A percentile compares a stretch with the other conserved stretches of the same genome.
phyloP scores from a whole-genome alignment of 495 filamentous ascomycete genomes.

The Sporormia fimetaria region DNA sequence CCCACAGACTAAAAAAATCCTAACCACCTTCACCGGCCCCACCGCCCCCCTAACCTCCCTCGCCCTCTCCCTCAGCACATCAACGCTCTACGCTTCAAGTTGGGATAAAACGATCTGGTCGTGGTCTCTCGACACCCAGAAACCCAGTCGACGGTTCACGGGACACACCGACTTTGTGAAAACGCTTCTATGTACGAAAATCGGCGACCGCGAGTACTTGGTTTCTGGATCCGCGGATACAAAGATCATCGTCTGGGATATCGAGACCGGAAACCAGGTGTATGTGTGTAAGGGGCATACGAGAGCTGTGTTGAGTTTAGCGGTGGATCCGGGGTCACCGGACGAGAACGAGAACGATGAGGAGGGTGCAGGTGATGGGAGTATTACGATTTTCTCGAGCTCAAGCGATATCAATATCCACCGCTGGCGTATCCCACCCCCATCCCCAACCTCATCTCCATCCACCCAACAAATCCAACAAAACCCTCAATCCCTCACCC shows the following conservation, averaged over 20 bases:
- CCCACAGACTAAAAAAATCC: constrained; percentile 24
- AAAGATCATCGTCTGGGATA: constrained; percentile 74
- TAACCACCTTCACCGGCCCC: constrained; percentile 56
- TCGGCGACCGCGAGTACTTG: constrained; percentile 49
- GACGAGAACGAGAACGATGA: constrained; percentile 33
- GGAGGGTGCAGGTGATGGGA: constrained; percentile 64
- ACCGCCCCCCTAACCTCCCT: constrained; percentile 68
- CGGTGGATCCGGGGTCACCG: constrained; percentile 48
- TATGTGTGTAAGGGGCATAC: constrained; percentile 68
- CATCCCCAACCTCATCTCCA: too few species aligned
- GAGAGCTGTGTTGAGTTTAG: constrained; percentile 64
- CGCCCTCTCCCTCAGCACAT: constrained; percentile 45
- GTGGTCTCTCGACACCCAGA: constrained; percentile 52
- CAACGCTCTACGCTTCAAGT: constrained; percentile 68
- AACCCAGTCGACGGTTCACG: constrained; percentile 45
- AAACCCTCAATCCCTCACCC: too few species aligned
- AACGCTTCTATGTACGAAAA: constrained; percentile 41
- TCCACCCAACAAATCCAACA: too few species aligned
- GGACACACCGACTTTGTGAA: constrained; percentile 92
- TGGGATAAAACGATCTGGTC: constrained; percentile 91
- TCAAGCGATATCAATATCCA: too few species aligned
- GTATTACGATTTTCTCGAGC: too few species aligned
- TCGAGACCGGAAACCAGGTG: constrained; percentile 51
- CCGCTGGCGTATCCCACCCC: too few species aligned
- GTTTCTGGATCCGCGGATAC: constrained; percentile 82